A percentile compares a stretch with the other conserved stretches of the same genome.
Evolutionary conservation across 1,139 yeast species (phyloP).

Genomic region (Pneumocystis jirovecii): DNA sequence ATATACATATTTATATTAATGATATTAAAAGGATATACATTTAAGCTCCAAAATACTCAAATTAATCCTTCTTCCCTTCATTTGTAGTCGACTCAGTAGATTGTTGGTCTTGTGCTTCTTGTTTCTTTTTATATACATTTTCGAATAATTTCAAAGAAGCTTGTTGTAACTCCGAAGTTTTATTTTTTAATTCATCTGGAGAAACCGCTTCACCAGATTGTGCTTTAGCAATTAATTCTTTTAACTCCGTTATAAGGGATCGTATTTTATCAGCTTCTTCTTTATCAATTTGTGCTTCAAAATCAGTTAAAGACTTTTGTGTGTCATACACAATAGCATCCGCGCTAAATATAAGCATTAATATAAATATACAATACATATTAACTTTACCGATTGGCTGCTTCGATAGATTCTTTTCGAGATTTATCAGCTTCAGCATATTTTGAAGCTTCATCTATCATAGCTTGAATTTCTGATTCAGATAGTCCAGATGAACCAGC

Average conservation of each 20-base stretch:
- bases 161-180: conserved; percentile 88
- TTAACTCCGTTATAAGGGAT: conserved; percentile 59
- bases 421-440: conserved; percentile 94
- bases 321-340: conserved; percentile 94
- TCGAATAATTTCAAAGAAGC: conserved; percentile 88
- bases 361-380: not conserved
- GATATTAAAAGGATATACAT: not conserved
- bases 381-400: conserved; percentile 47
- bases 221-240: conserved; percentile 85
- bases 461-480: conserved; percentile 91
- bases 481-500: conserved; percentile 97
- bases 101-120: conserved; percentile 13
- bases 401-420: conserved; percentile 83
- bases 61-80: not conserved
- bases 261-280: conserved; percentile 76
- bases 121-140: conserved; percentile 77
- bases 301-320: conserved; percentile 84
- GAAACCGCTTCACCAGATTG: conserved; percentile 71
- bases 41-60: not conserved
- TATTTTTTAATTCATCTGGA: conserved; percentile 70
- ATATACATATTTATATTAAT: not conserved
- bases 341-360: conserved; percentile 36
- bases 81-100: not conserved
- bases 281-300: conserved; percentile 81
- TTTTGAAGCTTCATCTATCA: conserved; percentile 97